phyloP scores from a whole-genome alignment of 2,329 filamentous ascomycete species.

The Tolypocladium endophyticum region DNA sequence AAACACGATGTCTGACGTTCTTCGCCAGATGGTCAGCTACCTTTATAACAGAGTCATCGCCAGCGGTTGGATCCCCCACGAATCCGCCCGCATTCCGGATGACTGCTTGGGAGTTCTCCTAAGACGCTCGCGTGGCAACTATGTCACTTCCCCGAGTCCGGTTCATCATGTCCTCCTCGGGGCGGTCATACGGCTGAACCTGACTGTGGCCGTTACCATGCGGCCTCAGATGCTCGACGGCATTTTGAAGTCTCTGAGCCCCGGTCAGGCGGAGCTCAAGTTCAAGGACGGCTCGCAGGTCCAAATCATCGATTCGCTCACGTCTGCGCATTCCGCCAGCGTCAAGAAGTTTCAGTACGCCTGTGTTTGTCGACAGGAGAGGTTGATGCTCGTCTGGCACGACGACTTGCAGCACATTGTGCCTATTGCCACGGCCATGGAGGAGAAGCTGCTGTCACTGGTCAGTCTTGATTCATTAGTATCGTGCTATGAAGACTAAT shows the following conservation, averaged over 20 bases:
- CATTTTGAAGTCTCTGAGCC: conserved; percentile 28
- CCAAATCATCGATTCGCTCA: conserved; percentile 33
- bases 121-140: conserved; percentile 26
- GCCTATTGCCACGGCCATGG: conserved; percentile 21
- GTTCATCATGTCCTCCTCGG: conserved; percentile 25
- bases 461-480: not conserved
- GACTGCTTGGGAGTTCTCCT: conserved; percentile 25
- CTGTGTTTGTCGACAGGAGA: conserved; percentile 29
- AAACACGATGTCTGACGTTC: not conserved
- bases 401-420: conserved; percentile 29
- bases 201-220: conserved; percentile 37
- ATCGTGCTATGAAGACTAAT: not conserved
- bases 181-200: conserved; percentile 32
- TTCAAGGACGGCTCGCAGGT: conserved; percentile 30
- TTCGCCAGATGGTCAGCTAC: conserved; percentile 19
- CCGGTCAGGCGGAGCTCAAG: conserved; percentile 29
- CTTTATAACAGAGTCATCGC: conserved; percentile 16
- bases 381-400: conserved; percentile 31
- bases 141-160: conserved; percentile 28
- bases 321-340: conserved; percentile 22
- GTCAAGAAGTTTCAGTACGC: conserved; percentile 32
- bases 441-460: conserved; percentile 20
- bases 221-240: conserved; percentile 33
- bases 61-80: conserved; percentile 17
- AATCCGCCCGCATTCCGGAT: conserved; percentile 5